Evolutionary conservation across 805 yeast genomes (phyloP), one percentile per base, ranked within the genome.

Genomic region (Lipomyces yamadae): DNA sequence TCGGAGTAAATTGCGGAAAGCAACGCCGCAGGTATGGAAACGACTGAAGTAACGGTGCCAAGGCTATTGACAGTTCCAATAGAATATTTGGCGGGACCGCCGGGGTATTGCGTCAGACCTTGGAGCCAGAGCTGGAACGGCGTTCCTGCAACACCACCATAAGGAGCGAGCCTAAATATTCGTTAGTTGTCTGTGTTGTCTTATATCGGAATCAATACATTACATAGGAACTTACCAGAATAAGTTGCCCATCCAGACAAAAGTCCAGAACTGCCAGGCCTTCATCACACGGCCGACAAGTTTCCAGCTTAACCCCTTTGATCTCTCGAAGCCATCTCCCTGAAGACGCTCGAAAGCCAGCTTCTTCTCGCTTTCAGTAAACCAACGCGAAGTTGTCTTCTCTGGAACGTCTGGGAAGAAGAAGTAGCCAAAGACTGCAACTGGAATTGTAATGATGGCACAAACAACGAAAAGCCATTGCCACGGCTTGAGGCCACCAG

Each of bases 401-500:
- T 81, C 77, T 5, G 92, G 91, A 29, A 89, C 88, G 61, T 91
- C 92, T 13, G 92, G 92, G 65, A 87, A 77, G 73, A 81, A 71
- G 73, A 83, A 83, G 66, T 81, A 80, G 0, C 89, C 90, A 60
- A 85, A 69, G 8, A 87, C 13, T 6, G 88, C 89, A 53, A 89
- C 84, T 1, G 81, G 85, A 33, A 88, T 72, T 7, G 88, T 85
- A 58, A 89, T 82, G 59, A 85, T 73, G n/a, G 88, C 88, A 74
- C 88, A 90, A 69, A 88, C 82, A 57, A 89, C 84, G 73, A 86
- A 88, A 72, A 86, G 85, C 92, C 92, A 89, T 79, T 87, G 82
- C 92, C 92, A 89, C 11, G 90, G 86, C 11, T 81, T 81, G 11
- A 84, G 77, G 0, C 91, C 91, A 55, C 75, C 73, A 11, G 73